Percentiles rank a stretch among this genome's conserved stretches.
Conservation (phyloP, 495 filamentous ascomycete species). For the Penicillium samsonianum region DNA sequence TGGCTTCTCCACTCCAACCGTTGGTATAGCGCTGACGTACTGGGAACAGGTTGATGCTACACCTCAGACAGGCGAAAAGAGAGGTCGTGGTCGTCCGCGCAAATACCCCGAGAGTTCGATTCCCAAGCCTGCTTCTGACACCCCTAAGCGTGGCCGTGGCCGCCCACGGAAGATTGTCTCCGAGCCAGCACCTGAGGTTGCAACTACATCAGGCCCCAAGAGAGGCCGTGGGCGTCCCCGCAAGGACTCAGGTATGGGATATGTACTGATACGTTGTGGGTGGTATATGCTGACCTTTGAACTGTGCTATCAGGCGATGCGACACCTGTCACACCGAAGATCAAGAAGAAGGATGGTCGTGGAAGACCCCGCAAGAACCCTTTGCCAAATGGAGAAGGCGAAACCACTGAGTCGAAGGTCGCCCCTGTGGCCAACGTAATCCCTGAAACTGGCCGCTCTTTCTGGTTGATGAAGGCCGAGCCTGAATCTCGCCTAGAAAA, state of each 20-base stretch:
- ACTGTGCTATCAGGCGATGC: neutral
- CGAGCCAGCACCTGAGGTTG: slow-evolving; percentile 11
- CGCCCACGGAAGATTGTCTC: slow-evolving; percentile 32
- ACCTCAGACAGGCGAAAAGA: slow-evolving; percentile 39
- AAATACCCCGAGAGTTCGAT: slow-evolving; percentile 32
- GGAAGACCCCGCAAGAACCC: slow-evolving; percentile 33
- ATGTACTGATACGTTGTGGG: neutral
- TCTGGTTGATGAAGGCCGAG: slow-evolving; percentile 97
- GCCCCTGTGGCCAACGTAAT: slow-evolving; percentile 14
- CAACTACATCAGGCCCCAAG: slow-evolving; percentile 12
- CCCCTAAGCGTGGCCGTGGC: slow-evolving; percentile 44
- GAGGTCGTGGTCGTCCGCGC: slow-evolving; percentile 43
- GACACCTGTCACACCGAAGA: slow-evolving; percentile 6
- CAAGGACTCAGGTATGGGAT: slow-evolving; percentile 31
- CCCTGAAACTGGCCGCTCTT: slow-evolving; percentile 43
- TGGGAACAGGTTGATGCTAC: slow-evolving; percentile 14
- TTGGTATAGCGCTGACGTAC: slow-evolving; percentile 3
- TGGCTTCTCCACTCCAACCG: slow-evolving; percentile 11
- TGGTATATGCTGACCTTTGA: slow-evolving; percentile 7
- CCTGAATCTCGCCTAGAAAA: slow-evolving; percentile 85
- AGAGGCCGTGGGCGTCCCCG: slow-evolving; percentile 32
- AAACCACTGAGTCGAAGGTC: slow-evolving; percentile 15
- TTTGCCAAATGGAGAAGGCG: slow-evolving; percentile 17
- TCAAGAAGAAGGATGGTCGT: slow-evolving; percentile 22
- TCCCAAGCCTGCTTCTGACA: slow-evolving; percentile 27